Base-by-base conservation (phyloP, 495 filamentous ascomycete species). In the Acidomyces sp. region DNA sequence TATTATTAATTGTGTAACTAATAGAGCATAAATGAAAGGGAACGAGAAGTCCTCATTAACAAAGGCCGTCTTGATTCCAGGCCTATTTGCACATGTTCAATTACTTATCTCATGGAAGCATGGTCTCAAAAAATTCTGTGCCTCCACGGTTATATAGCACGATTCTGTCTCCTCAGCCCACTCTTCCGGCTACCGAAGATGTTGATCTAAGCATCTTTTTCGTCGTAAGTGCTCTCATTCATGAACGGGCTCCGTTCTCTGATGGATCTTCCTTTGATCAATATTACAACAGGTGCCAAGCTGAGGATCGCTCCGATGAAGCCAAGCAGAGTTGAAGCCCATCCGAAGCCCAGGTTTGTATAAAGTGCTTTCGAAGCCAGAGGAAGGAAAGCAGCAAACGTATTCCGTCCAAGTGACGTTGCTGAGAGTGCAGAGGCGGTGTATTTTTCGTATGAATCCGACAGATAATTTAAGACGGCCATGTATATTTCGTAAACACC, bases 401-500 rank as follows among this genome's bases (percentile, higher is more conserved):
- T 35, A 37, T 64, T 62, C 41, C 56, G 51, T 12, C 46, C 46
- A 29, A 64, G 55, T 2, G 44, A 42, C 12, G 53, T 52, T 12
- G 58, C 60, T 1, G 58, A 55, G 22, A 52, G 40, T 12, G 55
- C 61, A 23, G 48, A 55, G 2, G 60, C 61, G 24, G 61, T 55
- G 44, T 60, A 61, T 29, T 57, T 56, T 11, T 41, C 31, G 39
- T 64, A 64, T 11, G 55, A 46, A 48, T 64, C 61, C 6, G 52
- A 51, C 26, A 62, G 33, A 32, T 52, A 56, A 15, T 37, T 53
- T n/a, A 49, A 41, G 1, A 56, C 53, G 6, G 55, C 55, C 5
- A 36, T 44, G 15, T 46, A 37, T 20, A 58, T 39, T 18, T 27
- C 34, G 19, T 28, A 26, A 26, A 49, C 34, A 6, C 37, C 43